Evolutionary conservation across 805 yeast species (phyloP).

Genomic region (Cyberlindnera japonica): DNA sequence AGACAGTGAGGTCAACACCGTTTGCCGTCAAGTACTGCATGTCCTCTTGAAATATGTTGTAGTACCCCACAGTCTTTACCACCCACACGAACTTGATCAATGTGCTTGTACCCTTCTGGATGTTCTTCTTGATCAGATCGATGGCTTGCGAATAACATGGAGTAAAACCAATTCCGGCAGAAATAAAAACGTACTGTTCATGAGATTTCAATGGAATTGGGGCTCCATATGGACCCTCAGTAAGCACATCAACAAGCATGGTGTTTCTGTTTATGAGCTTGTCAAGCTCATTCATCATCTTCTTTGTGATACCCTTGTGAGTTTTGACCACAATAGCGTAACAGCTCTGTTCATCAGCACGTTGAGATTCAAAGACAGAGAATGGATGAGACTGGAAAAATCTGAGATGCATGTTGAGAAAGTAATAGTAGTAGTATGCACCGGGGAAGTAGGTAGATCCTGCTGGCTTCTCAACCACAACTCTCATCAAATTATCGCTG

Average conservation of each 20-base stretch:
- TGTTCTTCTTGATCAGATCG: slow-evolving; percentile 23
- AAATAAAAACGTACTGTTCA: slow-evolving; percentile 38
- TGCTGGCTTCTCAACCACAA: slow-evolving; percentile 44
- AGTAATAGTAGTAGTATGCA: slow-evolving; percentile 51
- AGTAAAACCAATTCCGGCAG: slow-evolving; percentile 53
- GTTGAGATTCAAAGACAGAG: slow-evolving; percentile 45
- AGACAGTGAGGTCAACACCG: slow-evolving; percentile 22
- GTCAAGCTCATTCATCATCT: slow-evolving; percentile 31
- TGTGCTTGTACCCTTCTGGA: slow-evolving; percentile 14
- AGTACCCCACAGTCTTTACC: slow-evolving; percentile 46
- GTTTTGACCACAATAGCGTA: slow-evolving; percentile 44
- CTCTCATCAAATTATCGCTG: slow-evolving; percentile 38
- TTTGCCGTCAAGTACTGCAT: slow-evolving; percentile 32
- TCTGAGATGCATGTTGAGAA: slow-evolving; percentile 40
- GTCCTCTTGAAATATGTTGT: slow-evolving; percentile 46
- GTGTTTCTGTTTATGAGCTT: slow-evolving; percentile 29
- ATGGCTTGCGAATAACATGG: slow-evolving; percentile 44
- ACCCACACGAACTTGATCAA: slow-evolving; percentile 58
- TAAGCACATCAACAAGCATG: slow-evolving; percentile 36
- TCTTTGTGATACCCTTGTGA: slow-evolving; percentile 54
- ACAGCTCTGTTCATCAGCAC: slow-evolving; percentile 28
- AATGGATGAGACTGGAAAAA: slow-evolving; percentile 70
- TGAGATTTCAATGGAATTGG: slow-evolving; percentile 36
- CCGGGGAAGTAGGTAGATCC: slow-evolving; percentile 45
- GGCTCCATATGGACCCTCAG: slow-evolving; percentile 65